Conservation (phyloP, 192 early-diverging fungal species). For the Diversispora epigaea region DNA sequence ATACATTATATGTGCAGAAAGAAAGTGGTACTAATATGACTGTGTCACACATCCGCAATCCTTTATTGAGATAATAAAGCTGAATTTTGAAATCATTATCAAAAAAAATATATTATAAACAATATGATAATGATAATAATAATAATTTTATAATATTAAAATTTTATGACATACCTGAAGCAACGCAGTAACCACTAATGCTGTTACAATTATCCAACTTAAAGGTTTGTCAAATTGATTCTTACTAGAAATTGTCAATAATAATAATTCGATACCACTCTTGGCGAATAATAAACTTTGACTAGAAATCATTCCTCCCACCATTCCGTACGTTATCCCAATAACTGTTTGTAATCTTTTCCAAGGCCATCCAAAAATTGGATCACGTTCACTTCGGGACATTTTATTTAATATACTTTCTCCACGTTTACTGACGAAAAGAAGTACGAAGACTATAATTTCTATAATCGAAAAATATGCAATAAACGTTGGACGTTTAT, state of each 20-base stretch:
- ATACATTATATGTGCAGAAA: slow-evolving; percentile 73
- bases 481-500: slow-evolving; percentile 65
- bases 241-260: slow-evolving; percentile 54
- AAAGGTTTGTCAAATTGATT: slow-evolving; percentile 72
- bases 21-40: slow-evolving; percentile 71
- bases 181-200: slow-evolving; percentile 53
- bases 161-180: slow-evolving; percentile 48
- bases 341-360: slow-evolving; percentile 44
- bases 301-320: slow-evolving; percentile 70
- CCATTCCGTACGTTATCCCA: slow-evolving; percentile 64
- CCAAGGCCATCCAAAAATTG: slow-evolving; percentile 31
- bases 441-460: slow-evolving; percentile 47
- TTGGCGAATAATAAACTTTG: slow-evolving; percentile 77
- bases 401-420: slow-evolving; percentile 38
- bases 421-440: slow-evolving; percentile 48
- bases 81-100: slow-evolving; percentile 26
- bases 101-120: background rate
- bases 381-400: slow-evolving; percentile 4
- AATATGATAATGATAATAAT: slow-evolving; percentile 22
- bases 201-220: slow-evolving; percentile 64
- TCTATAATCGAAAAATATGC: slow-evolving; percentile 61
- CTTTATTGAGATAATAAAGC: slow-evolving; percentile 76
- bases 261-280: slow-evolving; percentile 71
- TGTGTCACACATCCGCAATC: slow-evolving; percentile 71
- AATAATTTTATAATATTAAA: background rate